Evolutionary conservation across 345 rosid genomes (phyloP).

Genomic region (Lepidium didymum): DNA sequence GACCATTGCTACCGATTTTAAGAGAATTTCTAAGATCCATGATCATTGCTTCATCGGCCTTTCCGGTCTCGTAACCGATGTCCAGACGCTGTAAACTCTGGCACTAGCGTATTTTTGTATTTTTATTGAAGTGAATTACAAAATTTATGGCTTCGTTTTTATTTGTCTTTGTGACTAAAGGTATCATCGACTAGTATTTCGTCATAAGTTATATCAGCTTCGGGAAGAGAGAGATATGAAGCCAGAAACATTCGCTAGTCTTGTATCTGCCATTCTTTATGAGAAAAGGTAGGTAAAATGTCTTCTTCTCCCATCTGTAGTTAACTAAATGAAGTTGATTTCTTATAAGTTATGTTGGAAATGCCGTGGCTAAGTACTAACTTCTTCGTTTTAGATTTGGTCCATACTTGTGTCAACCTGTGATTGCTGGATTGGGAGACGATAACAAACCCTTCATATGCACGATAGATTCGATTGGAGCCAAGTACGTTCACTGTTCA

Average conservation of each 20-base stretch:
- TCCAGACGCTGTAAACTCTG: conserved; percentile 61
- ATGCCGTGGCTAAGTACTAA: background rate
- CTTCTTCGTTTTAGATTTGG: conserved; percentile 58
- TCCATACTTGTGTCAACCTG: conserved; percentile 95
- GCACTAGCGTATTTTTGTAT: background rate
- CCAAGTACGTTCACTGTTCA: conserved; percentile 76
- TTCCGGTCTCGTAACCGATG: conserved; percentile 89
- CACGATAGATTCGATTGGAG: conserved; percentile 97
- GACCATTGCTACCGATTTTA: conserved; percentile 89
- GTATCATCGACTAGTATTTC: conserved; percentile 85
- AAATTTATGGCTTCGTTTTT: background rate
- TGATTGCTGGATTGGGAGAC: conserved; percentile 90
- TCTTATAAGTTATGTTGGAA: background rate
- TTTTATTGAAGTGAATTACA: background rate
- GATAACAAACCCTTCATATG: conserved; percentile 96
- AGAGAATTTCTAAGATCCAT: conserved; percentile 69
- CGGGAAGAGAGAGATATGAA: conserved; percentile 96
- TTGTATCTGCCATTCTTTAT: conserved; percentile 85
- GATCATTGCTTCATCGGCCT: conserved; percentile 79
- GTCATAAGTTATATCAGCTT: conserved; percentile 82
- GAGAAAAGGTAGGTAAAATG: conserved; percentile 66
- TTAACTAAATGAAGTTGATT: background rate
- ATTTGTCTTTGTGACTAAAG: conserved; percentile 33
- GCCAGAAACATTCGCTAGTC: conserved; percentile 93
- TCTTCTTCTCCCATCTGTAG: background rate